phyloP scores from a whole-genome alignment of 176 grass and related monocot species.

The Puya raimondii region DNA sequence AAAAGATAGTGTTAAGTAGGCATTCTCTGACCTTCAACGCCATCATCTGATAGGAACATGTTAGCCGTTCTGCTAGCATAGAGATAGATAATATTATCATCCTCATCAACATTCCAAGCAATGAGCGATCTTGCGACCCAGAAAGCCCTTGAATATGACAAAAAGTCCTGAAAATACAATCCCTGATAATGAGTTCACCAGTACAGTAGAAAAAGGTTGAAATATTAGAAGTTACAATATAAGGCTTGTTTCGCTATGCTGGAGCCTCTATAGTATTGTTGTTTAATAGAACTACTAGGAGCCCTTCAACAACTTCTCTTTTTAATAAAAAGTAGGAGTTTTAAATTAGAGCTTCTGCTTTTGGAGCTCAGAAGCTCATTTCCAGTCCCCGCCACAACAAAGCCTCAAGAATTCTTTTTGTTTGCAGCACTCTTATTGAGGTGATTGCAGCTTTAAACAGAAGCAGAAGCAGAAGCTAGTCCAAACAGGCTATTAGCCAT shows the following conservation, averaged over 20 bases:
- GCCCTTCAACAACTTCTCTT: too few relatives aligned
- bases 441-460: too few relatives aligned
- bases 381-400: too few relatives aligned
- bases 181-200: not conserved
- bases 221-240: not conserved
- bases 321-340: too few relatives aligned
- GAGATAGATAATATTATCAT: slow-evolving; percentile 41
- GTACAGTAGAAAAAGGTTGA: not conserved
- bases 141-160: slow-evolving; percentile 54
- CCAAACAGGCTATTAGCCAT: too few relatives aligned
- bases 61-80: slow-evolving; percentile 53
- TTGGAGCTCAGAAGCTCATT: too few relatives aligned
- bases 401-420: too few relatives aligned
- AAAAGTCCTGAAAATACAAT: slow-evolving; percentile 29
- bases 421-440: too few relatives aligned
- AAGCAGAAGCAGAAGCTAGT: too few relatives aligned
- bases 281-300: too few relatives aligned
- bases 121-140: slow-evolving; percentile 59
- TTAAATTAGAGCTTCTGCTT: too few relatives aligned
- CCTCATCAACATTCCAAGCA: slow-evolving; percentile 48
- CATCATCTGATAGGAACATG: slow-evolving; percentile 26
- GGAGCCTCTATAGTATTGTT: too few relatives aligned
- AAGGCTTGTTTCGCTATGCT: not conserved
- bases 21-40: slow-evolving; percentile 41
- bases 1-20: not conserved